Conservation (phyloP, 2,329 filamentous ascomycete genomes). For the Monosporascus cannonballus region DNA sequence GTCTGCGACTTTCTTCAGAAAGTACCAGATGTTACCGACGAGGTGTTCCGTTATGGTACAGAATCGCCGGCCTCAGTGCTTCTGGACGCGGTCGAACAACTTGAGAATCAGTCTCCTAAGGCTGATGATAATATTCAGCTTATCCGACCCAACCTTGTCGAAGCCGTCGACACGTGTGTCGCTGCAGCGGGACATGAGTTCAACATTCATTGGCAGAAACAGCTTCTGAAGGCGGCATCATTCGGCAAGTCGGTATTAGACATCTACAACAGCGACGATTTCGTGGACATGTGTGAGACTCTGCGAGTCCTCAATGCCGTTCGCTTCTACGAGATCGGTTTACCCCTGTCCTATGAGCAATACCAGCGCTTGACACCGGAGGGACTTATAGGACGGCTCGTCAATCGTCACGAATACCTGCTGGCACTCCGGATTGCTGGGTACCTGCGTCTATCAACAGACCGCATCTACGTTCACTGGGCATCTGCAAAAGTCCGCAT, state of each 20-base stretch:
- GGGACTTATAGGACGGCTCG: conserved; percentile 74
- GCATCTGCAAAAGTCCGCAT: conserved; percentile 87
- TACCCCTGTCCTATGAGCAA: conserved; percentile 89
- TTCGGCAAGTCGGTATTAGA: conserved; percentile 97
- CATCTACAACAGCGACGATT: conserved; percentile 96
- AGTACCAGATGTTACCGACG: conserved; percentile 77
- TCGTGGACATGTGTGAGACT: conserved; percentile 96
- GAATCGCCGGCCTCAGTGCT: conserved; percentile 88
- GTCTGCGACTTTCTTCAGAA: conserved; percentile 97
- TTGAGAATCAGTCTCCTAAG: conserved; percentile 91
- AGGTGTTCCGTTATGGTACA: conserved; percentile 84
- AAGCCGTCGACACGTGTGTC: conserved; percentile 90
- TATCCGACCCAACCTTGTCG: conserved; percentile 78
- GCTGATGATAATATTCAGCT: conserved; percentile 97
- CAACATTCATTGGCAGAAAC: conserved; percentile 86
- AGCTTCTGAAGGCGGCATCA: conserved; percentile 90
- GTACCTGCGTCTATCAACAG: conserved; percentile 78
- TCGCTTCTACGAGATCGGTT: conserved; percentile 82
- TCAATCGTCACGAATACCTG: conserved; percentile 86
- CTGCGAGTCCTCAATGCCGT: conserved; percentile 88
- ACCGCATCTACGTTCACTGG: conserved; percentile 94
- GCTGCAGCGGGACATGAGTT: conserved; percentile 92
- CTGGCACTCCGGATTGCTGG: conserved; percentile 83
- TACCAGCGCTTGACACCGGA: conserved; percentile 88
- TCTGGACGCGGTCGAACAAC: conserved; percentile 82